Evolutionary conservation across 352 stramenopile species (phyloP).

Genomic region (Aphanomyces stellatus): DNA sequence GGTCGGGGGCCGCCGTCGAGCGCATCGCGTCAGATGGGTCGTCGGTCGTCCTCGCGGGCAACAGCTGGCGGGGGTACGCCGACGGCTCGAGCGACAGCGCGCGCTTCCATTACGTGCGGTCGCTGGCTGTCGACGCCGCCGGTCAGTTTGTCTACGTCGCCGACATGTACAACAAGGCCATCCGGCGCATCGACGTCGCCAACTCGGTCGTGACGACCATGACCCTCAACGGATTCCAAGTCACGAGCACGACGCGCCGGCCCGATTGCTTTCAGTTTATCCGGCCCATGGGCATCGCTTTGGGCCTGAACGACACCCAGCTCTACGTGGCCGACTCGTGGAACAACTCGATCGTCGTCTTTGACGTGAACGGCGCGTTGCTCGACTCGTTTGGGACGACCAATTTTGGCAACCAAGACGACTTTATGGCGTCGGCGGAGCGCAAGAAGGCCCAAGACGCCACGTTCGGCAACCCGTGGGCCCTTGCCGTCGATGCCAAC

Average conservation of each 20-base stretch:
- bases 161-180: constrained; percentile 19
- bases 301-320: not conserved
- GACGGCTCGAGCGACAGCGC: not conserved
- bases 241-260: not conserved
- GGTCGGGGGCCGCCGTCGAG: constrained; percentile 1
- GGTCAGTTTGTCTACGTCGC: constrained; percentile 8
- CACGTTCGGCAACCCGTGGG: constrained; percentile 12
- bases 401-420: not conserved
- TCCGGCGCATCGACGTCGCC: constrained; percentile 9
- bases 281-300: not conserved
- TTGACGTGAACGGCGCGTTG: constrained; percentile 9
- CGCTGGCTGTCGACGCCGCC: not conserved
- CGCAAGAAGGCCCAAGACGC: not conserved
- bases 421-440: not conserved
- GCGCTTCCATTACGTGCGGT: constrained; percentile 10
- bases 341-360: not conserved
- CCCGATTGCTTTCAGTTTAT: not conserved
- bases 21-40: not conserved
- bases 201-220: constrained; percentile 1
- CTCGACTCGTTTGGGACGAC: not conserved
- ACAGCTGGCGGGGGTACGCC: constrained; percentile 13
- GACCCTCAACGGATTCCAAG: not conserved
- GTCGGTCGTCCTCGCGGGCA: not conserved
- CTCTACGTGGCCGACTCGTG: constrained; percentile 11
- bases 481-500: not conserved